phyloP scores from a whole-genome alignment of 192 early-diverging fungal species.

The Umbelopsis vinacea region DNA sequence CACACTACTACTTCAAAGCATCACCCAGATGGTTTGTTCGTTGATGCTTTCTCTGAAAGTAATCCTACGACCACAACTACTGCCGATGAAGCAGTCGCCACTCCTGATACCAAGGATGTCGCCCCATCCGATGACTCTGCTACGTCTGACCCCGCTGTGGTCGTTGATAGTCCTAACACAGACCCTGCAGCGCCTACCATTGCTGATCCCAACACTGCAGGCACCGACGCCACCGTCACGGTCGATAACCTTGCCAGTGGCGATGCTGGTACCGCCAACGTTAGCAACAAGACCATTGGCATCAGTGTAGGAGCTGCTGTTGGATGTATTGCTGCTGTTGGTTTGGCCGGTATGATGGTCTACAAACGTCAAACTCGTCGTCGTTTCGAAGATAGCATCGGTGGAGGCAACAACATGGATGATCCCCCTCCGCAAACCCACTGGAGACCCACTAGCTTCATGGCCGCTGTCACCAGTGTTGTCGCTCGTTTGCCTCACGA shows the following conservation, averaged over 20 bases:
- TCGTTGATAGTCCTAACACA: neutral
- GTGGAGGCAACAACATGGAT: constrained; percentile 28
- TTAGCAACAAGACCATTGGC: constrained; percentile 34
- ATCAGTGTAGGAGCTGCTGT: constrained; percentile 34
- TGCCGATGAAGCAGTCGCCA: neutral
- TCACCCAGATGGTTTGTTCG: neutral
- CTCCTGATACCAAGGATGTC: neutral
- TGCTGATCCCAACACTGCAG: neutral
- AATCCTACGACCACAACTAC: neutral
- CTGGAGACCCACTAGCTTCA: constrained; percentile 37
- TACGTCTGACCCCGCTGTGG: neutral
- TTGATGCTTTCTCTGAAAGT: neutral
- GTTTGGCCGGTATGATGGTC: constrained; percentile 40
- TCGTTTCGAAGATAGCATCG: constrained; percentile 22
- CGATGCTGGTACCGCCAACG: constrained; percentile 17
- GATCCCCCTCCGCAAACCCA: constrained; percentile 26
- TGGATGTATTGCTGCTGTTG: constrained; percentile 39
- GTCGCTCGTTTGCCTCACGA: constrained; percentile 37
- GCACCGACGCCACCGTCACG: constrained; percentile 3
- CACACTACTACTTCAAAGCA: neutral
- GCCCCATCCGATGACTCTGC: neutral
- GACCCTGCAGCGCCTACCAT: neutral
- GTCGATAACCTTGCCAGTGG: constrained; percentile 22
- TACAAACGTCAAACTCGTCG: constrained; percentile 22
- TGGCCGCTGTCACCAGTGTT: constrained; percentile 38